Evolutionary conservation across 768 basidiomycete genomes (phyloP).

Genomic region (Pleurotus djamor): DNA sequence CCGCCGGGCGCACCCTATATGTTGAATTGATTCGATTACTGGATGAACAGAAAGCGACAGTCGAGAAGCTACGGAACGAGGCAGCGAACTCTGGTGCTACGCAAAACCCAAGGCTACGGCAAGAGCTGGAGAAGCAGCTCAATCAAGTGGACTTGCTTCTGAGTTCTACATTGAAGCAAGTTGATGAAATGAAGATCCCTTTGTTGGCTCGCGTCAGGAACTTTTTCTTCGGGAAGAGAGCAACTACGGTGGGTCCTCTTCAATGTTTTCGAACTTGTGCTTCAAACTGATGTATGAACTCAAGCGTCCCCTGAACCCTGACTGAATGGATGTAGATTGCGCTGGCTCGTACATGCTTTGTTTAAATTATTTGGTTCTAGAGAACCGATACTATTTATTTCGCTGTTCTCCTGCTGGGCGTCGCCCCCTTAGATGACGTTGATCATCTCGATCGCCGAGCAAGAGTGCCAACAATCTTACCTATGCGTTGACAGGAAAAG

Average conservation of each 20-base stretch:
- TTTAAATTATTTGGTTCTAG: no score
- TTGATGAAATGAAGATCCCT: conserved; percentile 21
- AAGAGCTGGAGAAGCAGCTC: conserved; percentile 14
- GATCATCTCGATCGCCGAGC: no score
- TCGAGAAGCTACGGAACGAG: conserved; percentile 13
- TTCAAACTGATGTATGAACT: no score
- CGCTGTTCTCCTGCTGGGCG: no score
- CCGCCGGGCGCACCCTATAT: conserved; percentile 6
- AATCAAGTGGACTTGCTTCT: conserved; percentile 17
- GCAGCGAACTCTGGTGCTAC: neutral
- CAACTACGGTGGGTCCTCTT: neutral
- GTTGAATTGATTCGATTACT: conserved; percentile 3
- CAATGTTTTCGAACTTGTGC: neutral
- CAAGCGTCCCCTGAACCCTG: no score
- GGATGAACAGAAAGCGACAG: conserved; percentile 11
- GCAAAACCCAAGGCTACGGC: conserved; percentile 9
- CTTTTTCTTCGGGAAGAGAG: conserved; percentile 11
- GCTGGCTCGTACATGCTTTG: no score
- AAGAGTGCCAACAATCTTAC: no score
- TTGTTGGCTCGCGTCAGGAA: conserved; percentile 14
- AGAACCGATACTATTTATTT: no score
- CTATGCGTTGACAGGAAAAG: no score
- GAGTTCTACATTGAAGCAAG: conserved; percentile 16
- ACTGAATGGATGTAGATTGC: no score
- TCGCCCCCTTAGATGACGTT: no score